Evolutionary conservation across 371 early-diverging fungal genomes (phyloP), one percentile per base, ranked within the genome.

Genomic region (Apophysomyces variabilis): DNA sequence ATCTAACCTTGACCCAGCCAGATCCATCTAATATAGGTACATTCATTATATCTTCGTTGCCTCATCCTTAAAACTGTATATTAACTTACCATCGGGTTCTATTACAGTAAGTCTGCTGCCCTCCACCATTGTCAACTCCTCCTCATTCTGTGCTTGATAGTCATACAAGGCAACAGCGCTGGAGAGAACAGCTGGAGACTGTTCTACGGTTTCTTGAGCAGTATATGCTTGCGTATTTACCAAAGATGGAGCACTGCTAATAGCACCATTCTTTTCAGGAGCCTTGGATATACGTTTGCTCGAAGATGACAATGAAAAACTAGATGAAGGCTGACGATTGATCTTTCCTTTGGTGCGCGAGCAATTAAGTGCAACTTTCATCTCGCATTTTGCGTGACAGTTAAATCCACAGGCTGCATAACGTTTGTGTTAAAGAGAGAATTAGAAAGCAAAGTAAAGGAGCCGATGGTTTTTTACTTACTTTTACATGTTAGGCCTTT

Each of bases 341-440:
- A 87, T 73, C 50, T 87, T 86, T 2, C 90, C 87, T 26, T 88
- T 89, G 21, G 80, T 69, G 26, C 84, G 82, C 13, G 90, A 81
- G 63, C 94, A 94, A 61, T 83, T 87, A 1, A 90, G 90, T 7
- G 92, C 86, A 1, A 93, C 93, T 66, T 93, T 94, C 85, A 94
- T 88, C 73, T 93, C 93, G 71, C 94, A 94, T 63, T 91, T 93
- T 4, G 90, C 83, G 67, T 94, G 94, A 68, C 94, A 93, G 39
- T 90, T 90, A 64, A 90, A 92, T 4, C 92, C 91, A 79, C 94
- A 94, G n/a, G 87, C 90, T 72, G 64, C 58, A 43, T 37, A 21
- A 58, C 13, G 35, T 62, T 32, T 41, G 13, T 41, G 12, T 26
- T 41, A 38, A 37, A 72, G 16, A 67, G 13, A 13, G 35, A 4